These are phyloP conservation scores for Fusarium euwallaceae DNA, from an alignment of 2,329 filamentous ascomycete genomes.

Conservation along the genomic window DNA sequence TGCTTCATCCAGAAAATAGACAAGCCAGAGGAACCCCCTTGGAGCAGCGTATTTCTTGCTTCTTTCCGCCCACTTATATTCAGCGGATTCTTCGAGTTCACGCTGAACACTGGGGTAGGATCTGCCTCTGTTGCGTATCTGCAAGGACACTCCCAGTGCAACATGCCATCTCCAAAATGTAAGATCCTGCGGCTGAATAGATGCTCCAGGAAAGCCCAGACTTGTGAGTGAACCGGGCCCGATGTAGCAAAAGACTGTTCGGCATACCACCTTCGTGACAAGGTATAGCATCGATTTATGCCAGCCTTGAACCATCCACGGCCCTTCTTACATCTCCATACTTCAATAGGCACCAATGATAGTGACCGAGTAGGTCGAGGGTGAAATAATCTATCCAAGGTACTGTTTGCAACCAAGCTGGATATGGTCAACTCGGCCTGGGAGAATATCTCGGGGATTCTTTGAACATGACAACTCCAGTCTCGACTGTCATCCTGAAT, in stretches of 20 bases:
- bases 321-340: neutral
- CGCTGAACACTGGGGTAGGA: neutral
- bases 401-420: neutral
- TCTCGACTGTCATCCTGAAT: neutral
- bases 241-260: neutral
- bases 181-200: neutral
- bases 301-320: neutral
- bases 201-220: neutral
- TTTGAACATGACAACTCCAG: neutral
- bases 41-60: neutral
- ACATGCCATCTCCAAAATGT: neutral
- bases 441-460: neutral
- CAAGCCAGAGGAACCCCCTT: neutral
- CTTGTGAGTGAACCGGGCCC: neutral
- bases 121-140: neutral
- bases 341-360: neutral
- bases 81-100: neutral
- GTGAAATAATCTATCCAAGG: neutral
- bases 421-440: neutral
- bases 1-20: neutral
- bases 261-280: neutral
- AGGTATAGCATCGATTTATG: neutral
- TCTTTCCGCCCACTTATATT: neutral
- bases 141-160: neutral
- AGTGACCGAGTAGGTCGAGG: neutral